A percentile compares a stretch with the other conserved stretches of the same genome.
Evolutionary conservation across 2,329 filamentous ascomycete species (phyloP).

Genomic region (Cryphonectria nitschkei): DNA sequence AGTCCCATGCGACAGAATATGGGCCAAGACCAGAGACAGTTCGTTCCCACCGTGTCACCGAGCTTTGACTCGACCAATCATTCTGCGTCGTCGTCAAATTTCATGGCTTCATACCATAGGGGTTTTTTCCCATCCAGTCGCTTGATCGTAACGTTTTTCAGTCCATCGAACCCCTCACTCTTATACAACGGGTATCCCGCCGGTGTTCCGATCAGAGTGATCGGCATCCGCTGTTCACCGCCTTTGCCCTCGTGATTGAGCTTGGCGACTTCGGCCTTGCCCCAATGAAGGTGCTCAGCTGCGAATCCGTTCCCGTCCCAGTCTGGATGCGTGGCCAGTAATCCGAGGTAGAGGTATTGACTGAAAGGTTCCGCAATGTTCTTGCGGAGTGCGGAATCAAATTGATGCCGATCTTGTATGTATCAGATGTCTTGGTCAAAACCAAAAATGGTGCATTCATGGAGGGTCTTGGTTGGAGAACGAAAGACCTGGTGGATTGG

Average conservation of each 20-base stretch:
- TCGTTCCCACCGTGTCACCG: background rate
- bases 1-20: background rate
- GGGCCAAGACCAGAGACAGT: background rate
- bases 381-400: background rate
- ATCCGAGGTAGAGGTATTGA: conserved; percentile 11
- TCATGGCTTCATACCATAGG: conserved; percentile 24
- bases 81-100: background rate
- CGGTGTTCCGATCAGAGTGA: conserved; percentile 24
- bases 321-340: conserved; percentile 25
- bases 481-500: background rate
- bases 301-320: conserved; percentile 28
- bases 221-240: conserved; percentile 1
- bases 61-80: background rate
- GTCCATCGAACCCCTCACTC: conserved; percentile 16
- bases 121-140: conserved; percentile 19
- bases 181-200: conserved; percentile 25
- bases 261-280: conserved; percentile 14
- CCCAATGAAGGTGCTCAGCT: conserved; percentile 20
- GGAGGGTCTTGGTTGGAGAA: background rate
- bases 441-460: background rate
- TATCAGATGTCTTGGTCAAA: background rate
- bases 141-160: conserved; percentile 20
- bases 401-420: background rate
- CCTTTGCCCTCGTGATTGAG: background rate
- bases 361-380: conserved; percentile 7